Conservation (phyloP, 169 alveolate genomes). For the Cryptosporidium tyzzeri region DNA sequence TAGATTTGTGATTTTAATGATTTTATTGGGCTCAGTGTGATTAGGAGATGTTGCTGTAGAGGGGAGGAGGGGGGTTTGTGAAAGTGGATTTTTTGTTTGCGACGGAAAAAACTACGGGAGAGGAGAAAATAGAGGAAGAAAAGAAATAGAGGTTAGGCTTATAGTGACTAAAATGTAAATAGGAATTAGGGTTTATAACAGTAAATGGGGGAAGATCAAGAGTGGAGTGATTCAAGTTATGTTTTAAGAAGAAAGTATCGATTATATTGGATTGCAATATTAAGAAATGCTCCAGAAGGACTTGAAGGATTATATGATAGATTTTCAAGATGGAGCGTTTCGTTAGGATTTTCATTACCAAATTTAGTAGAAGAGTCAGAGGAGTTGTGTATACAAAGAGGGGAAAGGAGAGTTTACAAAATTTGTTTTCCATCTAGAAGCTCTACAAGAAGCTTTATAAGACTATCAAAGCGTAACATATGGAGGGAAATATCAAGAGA, state of each 20-base stretch:
- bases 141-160: not conserved
- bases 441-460: conserved; percentile 54
- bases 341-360: conserved; percentile 55
- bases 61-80: not conserved
- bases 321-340: conserved; percentile 59
- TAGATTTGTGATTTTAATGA: too few relatives aligned
- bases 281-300: conserved; percentile 38
- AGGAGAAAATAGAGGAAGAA: not conserved
- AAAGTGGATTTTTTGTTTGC: not conserved
- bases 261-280: conserved; percentile 67
- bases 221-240: conserved; percentile 66
- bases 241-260: conserved; percentile 41
- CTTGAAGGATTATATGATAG: conserved; percentile 2
- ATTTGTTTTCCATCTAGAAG: conserved; percentile 64
- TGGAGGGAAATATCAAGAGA: conserved; percentile 44
- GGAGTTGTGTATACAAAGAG: conserved; percentile 54
- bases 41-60: not conserved
- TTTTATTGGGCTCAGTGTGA: too few relatives aligned
- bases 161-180: not conserved
- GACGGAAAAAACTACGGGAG: not conserved
- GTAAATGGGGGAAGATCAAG: conserved; percentile 30
- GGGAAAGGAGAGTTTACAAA: not conserved
- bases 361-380: conserved; percentile 1
- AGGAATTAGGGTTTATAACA: not conserved
- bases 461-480: conserved; percentile 9